Base-by-base conservation (phyloP, 805 yeast species). In the Diddensiella santjacobensis region DNA sequence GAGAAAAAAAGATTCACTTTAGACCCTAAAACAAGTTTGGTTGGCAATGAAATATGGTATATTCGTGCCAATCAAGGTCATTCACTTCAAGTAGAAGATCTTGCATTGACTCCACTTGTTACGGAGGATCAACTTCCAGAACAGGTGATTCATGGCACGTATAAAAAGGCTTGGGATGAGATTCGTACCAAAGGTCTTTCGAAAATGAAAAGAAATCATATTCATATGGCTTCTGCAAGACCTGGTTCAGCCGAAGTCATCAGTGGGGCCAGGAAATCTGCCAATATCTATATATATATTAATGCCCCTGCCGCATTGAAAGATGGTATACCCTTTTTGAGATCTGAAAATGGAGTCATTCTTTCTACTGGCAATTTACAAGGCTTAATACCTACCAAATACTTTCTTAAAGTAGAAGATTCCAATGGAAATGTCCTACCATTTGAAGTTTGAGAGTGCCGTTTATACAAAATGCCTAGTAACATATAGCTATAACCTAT, bases 31-130 rank as follows among this genome's bases (percentile, higher is more conserved):
- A n/a, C n/a, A n/a, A 13, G 13, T 8, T 8, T 26, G 13, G 31
- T 8, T 26, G 31, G 31, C 8, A 13, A 26, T 8, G 39, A 33
- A 22, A 45, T 44, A 8, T 56, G 60, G 58, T 52, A 41, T 30
- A 78, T 91, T n/a, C 79, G 97, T 61, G 98, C 99, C 2, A 83
- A 83, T 45, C 99, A 93, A 65, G 99, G 99, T 3, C 99, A 93
- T 64, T 81, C 95, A 0, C 67, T 91, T 3, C 61, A 66, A 1
- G 70, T 71, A 2, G 50, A 51, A 23, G 74, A 69, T 18, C 73
- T 75, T 13, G 71, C 74, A 23, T 64, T 79, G 23, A 61, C 45
- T 41, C 70, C 61, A 31, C 58, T 80, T 40, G 58, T 59, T n/a
- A 51, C 62, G 17, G 43, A 38, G 1, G 69, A 64, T 0, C 71